Evolutionary conservation across 257 asterid genomes (phyloP).

Genomic region (Parsonsia alboflavescens): DNA sequence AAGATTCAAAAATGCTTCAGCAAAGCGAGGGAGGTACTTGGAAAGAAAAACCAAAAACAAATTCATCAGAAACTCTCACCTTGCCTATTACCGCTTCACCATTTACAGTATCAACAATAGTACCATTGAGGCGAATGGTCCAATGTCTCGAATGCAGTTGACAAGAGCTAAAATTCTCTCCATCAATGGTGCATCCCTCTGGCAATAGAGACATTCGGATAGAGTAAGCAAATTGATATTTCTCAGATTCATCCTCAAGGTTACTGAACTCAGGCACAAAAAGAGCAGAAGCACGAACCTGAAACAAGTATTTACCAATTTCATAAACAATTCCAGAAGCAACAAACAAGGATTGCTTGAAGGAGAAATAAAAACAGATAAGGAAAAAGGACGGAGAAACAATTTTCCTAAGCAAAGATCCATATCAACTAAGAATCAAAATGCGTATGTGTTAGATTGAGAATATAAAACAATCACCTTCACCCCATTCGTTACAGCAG

Average conservation of each 20-base stretch:
- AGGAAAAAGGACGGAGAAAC: neutral
- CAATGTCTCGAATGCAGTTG: slow-evolving; percentile 85
- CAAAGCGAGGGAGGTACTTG: neutral
- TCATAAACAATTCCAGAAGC: neutral
- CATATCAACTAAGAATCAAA: neutral
- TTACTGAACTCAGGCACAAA: slow-evolving; percentile 73
- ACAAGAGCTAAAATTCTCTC: slow-evolving; percentile 58
- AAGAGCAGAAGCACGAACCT: slow-evolving; percentile 95
- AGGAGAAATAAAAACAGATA: neutral
- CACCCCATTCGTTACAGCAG: slow-evolving; percentile 72
- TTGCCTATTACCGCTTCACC: slow-evolving; percentile 92
- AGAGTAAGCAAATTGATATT: slow-evolving; percentile 67
- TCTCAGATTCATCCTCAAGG: slow-evolving; percentile 49
- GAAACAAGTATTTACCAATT: slow-evolving; percentile 12
- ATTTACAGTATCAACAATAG: slow-evolving; percentile 43
- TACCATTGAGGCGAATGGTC: slow-evolving; percentile 55
- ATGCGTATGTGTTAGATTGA: neutral
- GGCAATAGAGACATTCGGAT: slow-evolving; percentile 75
- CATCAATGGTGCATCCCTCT: slow-evolving; percentile 65
- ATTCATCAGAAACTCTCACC: slow-evolving; percentile 33
- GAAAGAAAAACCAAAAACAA: neutral
- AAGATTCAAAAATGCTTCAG: neutral
- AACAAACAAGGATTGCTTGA: slow-evolving; percentile 7
- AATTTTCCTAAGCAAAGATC: neutral
- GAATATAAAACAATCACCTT: slow-evolving; percentile 42